Conservation (phyloP, 1,139 yeast genomes). For the Magnusiomyces suaveolens region DNA sequence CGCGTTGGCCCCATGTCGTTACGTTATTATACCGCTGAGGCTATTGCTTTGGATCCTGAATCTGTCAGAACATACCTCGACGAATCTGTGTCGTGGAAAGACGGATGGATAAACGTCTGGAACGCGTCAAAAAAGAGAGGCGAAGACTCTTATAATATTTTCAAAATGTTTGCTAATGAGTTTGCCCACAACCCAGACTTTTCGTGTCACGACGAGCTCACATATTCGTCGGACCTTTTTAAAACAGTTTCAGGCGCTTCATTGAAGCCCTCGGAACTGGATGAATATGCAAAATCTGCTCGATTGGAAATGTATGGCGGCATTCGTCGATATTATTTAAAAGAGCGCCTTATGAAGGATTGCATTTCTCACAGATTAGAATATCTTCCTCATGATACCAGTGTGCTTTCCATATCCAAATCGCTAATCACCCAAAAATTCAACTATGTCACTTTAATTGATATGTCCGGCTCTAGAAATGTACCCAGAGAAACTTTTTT, state of each 20-base stretch:
- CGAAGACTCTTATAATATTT: slow-evolving; percentile 3
- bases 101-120: slow-evolving; percentile 3
- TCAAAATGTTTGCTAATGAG: slow-evolving; percentile 4
- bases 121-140: neutral
- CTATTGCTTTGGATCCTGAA: neutral
- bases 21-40: slow-evolving; percentile 1
- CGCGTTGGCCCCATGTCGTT: neutral
- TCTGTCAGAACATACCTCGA: neutral
- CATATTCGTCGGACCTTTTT: neutral
- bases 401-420: slow-evolving; percentile 1
- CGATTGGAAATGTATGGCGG: slow-evolving; percentile 1
- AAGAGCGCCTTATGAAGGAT: neutral
- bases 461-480: neutral
- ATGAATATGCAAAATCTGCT: neutral
- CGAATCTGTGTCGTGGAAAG: neutral
- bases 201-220: slow-evolving; percentile 2
- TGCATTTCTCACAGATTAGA: slow-evolving; percentile 1
- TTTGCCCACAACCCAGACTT: slow-evolving; percentile 4
- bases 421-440: slow-evolving; percentile 1
- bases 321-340: neutral
- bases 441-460: slow-evolving; percentile 2
- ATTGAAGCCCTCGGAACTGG: neutral
- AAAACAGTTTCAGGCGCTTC: neutral
- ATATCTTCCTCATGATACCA: neutral
- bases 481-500: neutral